Evolutionary conservation across 495 filamentous ascomycete genomes (phyloP).

Genomic region (Neurospora hispaniola): DNA sequence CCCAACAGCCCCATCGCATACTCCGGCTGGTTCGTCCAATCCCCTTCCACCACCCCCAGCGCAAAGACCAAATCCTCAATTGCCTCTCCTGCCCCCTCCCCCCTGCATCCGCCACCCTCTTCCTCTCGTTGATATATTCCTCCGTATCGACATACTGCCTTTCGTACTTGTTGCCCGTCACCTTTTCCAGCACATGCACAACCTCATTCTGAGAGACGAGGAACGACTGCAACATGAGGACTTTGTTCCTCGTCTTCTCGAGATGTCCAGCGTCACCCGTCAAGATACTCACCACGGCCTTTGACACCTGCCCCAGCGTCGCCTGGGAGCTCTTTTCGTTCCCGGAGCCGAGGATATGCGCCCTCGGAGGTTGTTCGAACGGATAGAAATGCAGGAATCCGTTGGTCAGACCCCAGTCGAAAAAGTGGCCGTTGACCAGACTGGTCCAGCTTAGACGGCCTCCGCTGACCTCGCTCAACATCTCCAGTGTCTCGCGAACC

Average conservation of each 20-base stretch:
- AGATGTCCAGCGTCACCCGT: slow-evolving; percentile 9
- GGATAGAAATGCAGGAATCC: slow-evolving; percentile 30
- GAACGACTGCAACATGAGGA: slow-evolving; percentile 34
- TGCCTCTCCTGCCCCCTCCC: slow-evolving; percentile 2
- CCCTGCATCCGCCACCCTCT: slow-evolving; percentile 9
- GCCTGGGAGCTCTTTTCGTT: slow-evolving; percentile 26
- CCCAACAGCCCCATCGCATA: slow-evolving; percentile 21
- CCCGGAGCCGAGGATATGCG: slow-evolving; percentile 34
- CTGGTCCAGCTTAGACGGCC: slow-evolving; percentile 28
- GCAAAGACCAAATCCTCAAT: slow-evolving; percentile 24
- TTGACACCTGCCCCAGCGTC: slow-evolving; percentile 26
- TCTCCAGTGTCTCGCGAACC: slow-evolving; percentile 14
- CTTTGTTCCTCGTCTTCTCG: slow-evolving; percentile 32
- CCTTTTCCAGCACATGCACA: slow-evolving; percentile 30
- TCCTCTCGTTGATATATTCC: slow-evolving; percentile 11
- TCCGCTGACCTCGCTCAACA: not conserved
- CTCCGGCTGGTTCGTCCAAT: slow-evolving; percentile 16
- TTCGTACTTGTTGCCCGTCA: slow-evolving; percentile 21
- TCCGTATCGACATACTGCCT: slow-evolving; percentile 1
- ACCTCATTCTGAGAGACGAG: slow-evolving; percentile 35
- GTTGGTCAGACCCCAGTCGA: slow-evolving; percentile 33
- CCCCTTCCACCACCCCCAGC: slow-evolving; percentile 16
- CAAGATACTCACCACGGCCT: slow-evolving; percentile 29
- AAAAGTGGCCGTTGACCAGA: slow-evolving; percentile 34
- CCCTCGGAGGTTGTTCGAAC: slow-evolving; percentile 12